Base-by-base conservation (phyloP, 345 rosid genomes). In the Acer saccharum region DNA sequence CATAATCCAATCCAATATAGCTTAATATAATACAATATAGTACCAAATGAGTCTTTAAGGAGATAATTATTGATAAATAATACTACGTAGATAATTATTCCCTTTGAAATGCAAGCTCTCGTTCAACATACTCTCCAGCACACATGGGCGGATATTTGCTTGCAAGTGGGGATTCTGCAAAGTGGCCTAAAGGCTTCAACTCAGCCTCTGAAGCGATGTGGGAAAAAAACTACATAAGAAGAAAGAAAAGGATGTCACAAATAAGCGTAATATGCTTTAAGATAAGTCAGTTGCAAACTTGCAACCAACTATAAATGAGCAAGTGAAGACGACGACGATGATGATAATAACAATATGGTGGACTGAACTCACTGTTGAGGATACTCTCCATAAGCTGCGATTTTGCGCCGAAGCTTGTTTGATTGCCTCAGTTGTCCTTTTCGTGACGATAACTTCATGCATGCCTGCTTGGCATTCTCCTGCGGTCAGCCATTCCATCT, bases 401-500 rank as follows among this genome's bases (percentile, higher is more conserved):
- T 90, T 90, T 78, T 90, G 90, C 80, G 89, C 94, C 14, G 90
- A 84, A 75, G 94, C 99, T 81, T 82, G 77, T 76, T 82, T 87
- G 80, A 92, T 84, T 66, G 97, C 97, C 76, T 92, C 93, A 2
- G 72, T 83, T 21, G 98, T 95, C 81, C 93, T 89, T 73, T 83
- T 79, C 1, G 96, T 90, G 77, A 94, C 95, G 61, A 93, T 83
- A 46, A 95, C 99, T 81, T 93, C 99, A 82, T 94, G 98, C 99
- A 95, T 91, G 25, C 98, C 98, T 2, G 99, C 97, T 66, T 87
- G 85, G 89, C 99, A 92, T 61, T 92, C 97, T 55, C 99, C 99
- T 43, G 87, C 94, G 76, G 99, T 95, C 76, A 93, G 76, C 99
- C 98, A 92, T 77, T 95, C 98, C 81, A 95, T 91, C 99, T 95